Evolutionary conservation across 768 basidiomycete species (phyloP).

Genomic region (Cystofilobasidium macerans): DNA sequence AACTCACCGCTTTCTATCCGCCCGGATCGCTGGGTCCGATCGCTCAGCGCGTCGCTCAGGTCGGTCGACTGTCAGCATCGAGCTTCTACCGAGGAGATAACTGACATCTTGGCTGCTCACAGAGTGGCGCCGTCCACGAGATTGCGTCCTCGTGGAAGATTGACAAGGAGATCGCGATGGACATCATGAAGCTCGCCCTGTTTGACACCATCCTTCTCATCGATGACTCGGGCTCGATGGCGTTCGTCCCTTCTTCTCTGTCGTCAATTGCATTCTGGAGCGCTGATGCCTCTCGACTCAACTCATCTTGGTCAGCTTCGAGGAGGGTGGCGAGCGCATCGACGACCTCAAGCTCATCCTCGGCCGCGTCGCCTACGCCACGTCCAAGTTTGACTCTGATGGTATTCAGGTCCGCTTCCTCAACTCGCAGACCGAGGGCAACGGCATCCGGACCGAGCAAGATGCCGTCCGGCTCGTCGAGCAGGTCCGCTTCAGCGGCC

Average conservation of each 20-base stretch:
- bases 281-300: not conserved
- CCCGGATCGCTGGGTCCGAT: constrained; percentile 39
- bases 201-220: constrained; percentile 36
- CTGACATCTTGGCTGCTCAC: no score
- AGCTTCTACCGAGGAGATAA: no score
- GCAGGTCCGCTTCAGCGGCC: constrained; percentile 37
- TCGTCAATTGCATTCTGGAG: not conserved
- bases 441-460: constrained; percentile 36
- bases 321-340: constrained; percentile 41
- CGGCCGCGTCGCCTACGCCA: constrained; percentile 39
- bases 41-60: constrained; percentile 38
- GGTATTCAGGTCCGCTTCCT: constrained; percentile 42
- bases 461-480: constrained; percentile 36
- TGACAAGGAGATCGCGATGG: constrained; percentile 14
- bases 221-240: constrained; percentile 31
- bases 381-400: constrained; percentile 40
- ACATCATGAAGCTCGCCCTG: constrained; percentile 35
- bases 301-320: constrained; percentile 36
- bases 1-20: constrained; percentile 40
- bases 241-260: not conserved
- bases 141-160: constrained; percentile 38
- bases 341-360: constrained; percentile 42
- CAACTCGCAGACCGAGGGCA: constrained; percentile 40
- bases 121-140: constrained; percentile 37
- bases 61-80: no score